A percentile compares a stretch with the other conserved stretches of the same genome.
These are phyloP conservation scores for Dichotomopilus funicola DNA, from an alignment of 2,329 filamentous ascomycete genomes.

Conservation along the genomic window DNA sequence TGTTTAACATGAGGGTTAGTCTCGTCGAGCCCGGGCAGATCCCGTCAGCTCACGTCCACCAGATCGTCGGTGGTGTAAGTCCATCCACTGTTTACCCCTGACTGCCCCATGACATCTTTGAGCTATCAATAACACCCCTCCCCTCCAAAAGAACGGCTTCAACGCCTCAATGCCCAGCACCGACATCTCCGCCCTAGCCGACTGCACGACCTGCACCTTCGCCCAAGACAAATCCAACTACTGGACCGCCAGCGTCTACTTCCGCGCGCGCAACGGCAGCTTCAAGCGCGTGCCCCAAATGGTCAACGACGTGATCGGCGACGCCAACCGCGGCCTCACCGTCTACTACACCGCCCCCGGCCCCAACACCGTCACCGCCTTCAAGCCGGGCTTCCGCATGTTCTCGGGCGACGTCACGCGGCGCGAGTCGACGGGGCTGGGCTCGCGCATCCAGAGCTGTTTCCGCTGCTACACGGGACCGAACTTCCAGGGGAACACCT, in stretches of 20 bases:
- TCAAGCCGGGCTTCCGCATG: slow-evolving; percentile 42
- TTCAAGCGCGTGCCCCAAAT: slow-evolving; percentile 34
- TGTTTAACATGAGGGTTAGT: slow-evolving; percentile 6
- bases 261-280: slow-evolving; percentile 32
- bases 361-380: slow-evolving; percentile 35
- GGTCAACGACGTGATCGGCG: slow-evolving; percentile 38
- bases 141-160: slow-evolving; percentile 25
- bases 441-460: slow-evolving; percentile 30
- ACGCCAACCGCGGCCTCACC: slow-evolving; percentile 38
- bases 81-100: not conserved
- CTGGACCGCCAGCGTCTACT: slow-evolving; percentile 37
- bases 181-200: slow-evolving; percentile 28
- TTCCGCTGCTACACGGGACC: slow-evolving; percentile 25
- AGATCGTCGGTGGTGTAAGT: slow-evolving; percentile 23
- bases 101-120: not conserved
- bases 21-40: slow-evolving; percentile 22
- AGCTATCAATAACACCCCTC: not conserved
- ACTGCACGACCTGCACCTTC: slow-evolving; percentile 39
- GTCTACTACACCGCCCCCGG: slow-evolving; percentile 38
- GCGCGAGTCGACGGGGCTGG: slow-evolving; percentile 13
- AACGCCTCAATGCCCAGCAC: slow-evolving; percentile 27
- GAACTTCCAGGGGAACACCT: slow-evolving; percentile 23
- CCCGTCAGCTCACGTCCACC: slow-evolving; percentile 22
- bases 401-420: slow-evolving; percentile 35
- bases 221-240: slow-evolving; percentile 38